A percentile compares a stretch with the other conserved stretches of the same genome.
phyloP scores from a whole-genome alignment of 225 moss, liverwort and hornwort genomes.

The Physcomitrellopsis africana region DNA sequence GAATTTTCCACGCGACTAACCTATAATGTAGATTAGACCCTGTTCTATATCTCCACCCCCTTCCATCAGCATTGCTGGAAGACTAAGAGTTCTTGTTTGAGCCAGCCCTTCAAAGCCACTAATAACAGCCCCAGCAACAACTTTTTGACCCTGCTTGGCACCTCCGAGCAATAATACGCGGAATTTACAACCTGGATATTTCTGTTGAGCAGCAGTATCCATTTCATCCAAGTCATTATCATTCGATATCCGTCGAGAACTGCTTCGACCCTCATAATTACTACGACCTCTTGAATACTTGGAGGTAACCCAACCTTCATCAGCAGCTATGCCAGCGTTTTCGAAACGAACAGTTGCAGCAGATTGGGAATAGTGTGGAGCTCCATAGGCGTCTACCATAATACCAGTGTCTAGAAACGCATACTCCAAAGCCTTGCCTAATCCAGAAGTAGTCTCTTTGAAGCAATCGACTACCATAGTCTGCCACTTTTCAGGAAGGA shows the following conservation, averaged over 20 bases:
- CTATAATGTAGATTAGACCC: constrained; percentile 74
- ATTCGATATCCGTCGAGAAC: constrained; percentile 33
- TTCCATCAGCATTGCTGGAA: constrained; percentile 84
- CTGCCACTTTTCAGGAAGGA: constrained; percentile 55
- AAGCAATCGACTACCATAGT: constrained; percentile 41
- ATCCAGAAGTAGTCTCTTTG: constrained; percentile 33
- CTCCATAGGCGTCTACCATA: constrained; percentile 47
- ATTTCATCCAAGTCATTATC: constrained; percentile 36
- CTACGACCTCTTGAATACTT: constrained; percentile 32
- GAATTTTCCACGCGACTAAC: constrained; percentile 31
- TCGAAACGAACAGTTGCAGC: constrained; percentile 33
- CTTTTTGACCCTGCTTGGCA: constrained; percentile 67
- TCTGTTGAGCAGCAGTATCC: constrained; percentile 32
- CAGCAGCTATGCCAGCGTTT: constrained; percentile 24
- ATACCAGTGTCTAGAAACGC: constrained; percentile 59
- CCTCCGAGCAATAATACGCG: constrained; percentile 66
- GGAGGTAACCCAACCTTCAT: constrained; percentile 22
- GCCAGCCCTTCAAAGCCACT: constrained; percentile 66
- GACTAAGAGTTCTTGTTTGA: constrained; percentile 70
- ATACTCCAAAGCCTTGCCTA: constrained; percentile 49
- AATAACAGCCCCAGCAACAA: constrained; percentile 65
- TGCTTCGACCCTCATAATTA: constrained; percentile 31
- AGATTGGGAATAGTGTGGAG: constrained; percentile 30
- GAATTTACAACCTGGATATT: constrained; percentile 59
- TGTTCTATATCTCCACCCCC: constrained; percentile 72